A percentile compares a stretch with the other conserved stretches of the same genome.
phyloP scores from a whole-genome alignment of 2,329 filamentous ascomycete species.

The Xylaria sp. region DNA sequence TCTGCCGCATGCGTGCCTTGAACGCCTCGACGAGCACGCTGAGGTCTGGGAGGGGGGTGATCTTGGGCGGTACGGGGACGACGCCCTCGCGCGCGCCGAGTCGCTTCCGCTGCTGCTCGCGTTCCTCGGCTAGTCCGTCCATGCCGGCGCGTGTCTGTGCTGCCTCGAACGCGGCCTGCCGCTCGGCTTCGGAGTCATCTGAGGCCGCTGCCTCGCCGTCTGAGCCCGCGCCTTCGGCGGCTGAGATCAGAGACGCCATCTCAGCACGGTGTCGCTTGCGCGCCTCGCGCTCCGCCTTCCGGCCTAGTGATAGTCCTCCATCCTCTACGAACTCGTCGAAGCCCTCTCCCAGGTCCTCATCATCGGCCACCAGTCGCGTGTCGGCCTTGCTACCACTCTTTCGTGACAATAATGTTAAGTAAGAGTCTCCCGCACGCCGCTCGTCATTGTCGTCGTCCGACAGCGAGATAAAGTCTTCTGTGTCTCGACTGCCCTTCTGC shows the following conservation, averaged over 20 bases:
- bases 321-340: slow-evolving; percentile 94
- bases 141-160: slow-evolving; percentile 89
- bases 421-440: slow-evolving; percentile 46
- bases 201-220: slow-evolving; percentile 62
- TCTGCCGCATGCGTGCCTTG: slow-evolving; percentile 66
- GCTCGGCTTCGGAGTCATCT: slow-evolving; percentile 76
- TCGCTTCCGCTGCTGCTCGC: slow-evolving; percentile 53
- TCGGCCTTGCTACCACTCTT: slow-evolving; percentile 60
- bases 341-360: slow-evolving; percentile 92
- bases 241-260: slow-evolving; percentile 84
- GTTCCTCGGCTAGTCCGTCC: slow-evolving; percentile 70
- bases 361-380: slow-evolving; percentile 81
- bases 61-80: slow-evolving; percentile 73
- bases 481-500: slow-evolving; percentile 57
- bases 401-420: slow-evolving; percentile 45
- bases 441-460: slow-evolving; percentile 59
- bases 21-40: slow-evolving; percentile 74
- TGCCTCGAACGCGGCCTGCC: slow-evolving; percentile 84
- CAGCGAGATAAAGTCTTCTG: slow-evolving; percentile 72
- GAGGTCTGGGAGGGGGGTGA: slow-evolving; percentile 81
- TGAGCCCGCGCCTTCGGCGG: slow-evolving; percentile 71
- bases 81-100: slow-evolving; percentile 50
- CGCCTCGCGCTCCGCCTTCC: slow-evolving; percentile 79
- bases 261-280: slow-evolving; percentile 73
- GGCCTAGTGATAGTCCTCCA: slow-evolving; percentile 79